A percentile compares a stretch with the other conserved stretches of the same genome.
phyloP scores from a whole-genome alignment of 176 grass and related monocot species.

The Calamus simplicifolius region DNA sequence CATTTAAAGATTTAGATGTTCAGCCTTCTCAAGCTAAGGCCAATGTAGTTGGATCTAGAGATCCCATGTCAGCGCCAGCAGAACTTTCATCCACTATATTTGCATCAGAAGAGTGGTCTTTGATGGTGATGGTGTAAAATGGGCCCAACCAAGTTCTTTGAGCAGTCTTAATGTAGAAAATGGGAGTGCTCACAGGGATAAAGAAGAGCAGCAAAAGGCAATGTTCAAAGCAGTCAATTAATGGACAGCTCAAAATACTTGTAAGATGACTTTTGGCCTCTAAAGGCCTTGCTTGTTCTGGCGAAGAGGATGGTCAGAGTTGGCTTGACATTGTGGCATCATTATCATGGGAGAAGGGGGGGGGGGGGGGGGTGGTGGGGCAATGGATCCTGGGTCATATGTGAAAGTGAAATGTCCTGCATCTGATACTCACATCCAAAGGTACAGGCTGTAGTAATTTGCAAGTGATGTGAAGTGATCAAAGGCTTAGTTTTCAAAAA shows the following conservation, averaged over 20 bases:
- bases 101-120: too few relatives aligned
- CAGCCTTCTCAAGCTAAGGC: not conserved
- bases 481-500: slow-evolving; percentile 95
- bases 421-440: slow-evolving; percentile 61
- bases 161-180: slow-evolving; percentile 26
- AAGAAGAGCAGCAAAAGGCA: slow-evolving; percentile 53
- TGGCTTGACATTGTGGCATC: slow-evolving; percentile 79
- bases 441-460: slow-evolving; percentile 22
- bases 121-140: slow-evolving; percentile 43
- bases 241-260: slow-evolving; percentile 88
- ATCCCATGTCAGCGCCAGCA: slow-evolving; percentile 1
- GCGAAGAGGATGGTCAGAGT: slow-evolving; percentile 34
- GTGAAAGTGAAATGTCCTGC: slow-evolving; percentile 94
- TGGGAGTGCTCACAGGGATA: slow-evolving; percentile 13
- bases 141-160: slow-evolving; percentile 55
- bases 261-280: slow-evolving; percentile 68
- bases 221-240: slow-evolving; percentile 95
- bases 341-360: slow-evolving; percentile 83
- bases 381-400: slow-evolving; percentile 94
- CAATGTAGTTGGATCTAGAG: not conserved
- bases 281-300: slow-evolving; percentile 42
- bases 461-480: slow-evolving; percentile 36
- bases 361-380: too few relatives aligned
- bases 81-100: slow-evolving; percentile 22
- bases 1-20: slow-evolving; percentile 10